Percentiles rank a stretch among this genome's conserved stretches.
These are phyloP conservation scores for Fusarium duplospermum DNA, from an alignment of 2,329 filamentous ascomycete species.

Conservation along the genomic window DNA sequence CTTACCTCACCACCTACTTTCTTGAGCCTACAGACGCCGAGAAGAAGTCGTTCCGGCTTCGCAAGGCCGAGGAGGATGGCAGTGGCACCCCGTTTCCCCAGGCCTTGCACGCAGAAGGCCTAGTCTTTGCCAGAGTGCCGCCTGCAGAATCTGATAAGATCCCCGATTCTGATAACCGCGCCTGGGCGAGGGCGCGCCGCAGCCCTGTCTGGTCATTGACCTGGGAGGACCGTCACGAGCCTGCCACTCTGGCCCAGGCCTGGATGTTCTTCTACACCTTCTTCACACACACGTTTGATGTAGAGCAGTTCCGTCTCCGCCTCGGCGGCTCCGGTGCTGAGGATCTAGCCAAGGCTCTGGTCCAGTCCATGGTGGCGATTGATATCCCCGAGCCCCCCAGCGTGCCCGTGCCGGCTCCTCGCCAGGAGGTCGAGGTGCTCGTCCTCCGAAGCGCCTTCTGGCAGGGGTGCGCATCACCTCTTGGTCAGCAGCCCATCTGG, in stretches of 20 bases:
- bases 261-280: slow-evolving; percentile 63
- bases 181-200: slow-evolving; percentile 62
- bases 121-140: slow-evolving; percentile 36
- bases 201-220: slow-evolving; percentile 56
- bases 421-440: slow-evolving; percentile 49
- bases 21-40: slow-evolving; percentile 28
- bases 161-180: slow-evolving; percentile 49
- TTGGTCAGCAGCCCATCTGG: slow-evolving; percentile 72
- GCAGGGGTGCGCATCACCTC: slow-evolving; percentile 74
- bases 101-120: slow-evolving; percentile 32
- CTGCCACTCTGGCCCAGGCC: slow-evolving; percentile 58
- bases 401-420: slow-evolving; percentile 45
- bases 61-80: slow-evolving; percentile 32
- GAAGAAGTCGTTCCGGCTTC: slow-evolving; percentile 35
- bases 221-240: slow-evolving; percentile 50
- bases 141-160: slow-evolving; percentile 38
- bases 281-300: slow-evolving; percentile 48
- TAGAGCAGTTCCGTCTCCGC: slow-evolving; percentile 40
- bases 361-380: slow-evolving; percentile 53
- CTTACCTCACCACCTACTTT: slow-evolving; percentile 42
- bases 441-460: slow-evolving; percentile 68
- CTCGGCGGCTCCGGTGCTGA: slow-evolving; percentile 33
- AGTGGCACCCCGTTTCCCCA: slow-evolving; percentile 36
- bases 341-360: slow-evolving; percentile 47
- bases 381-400: slow-evolving; percentile 54